These are phyloP conservation scores for Cinnamomum micranthum DNA, from an alignment of 164 flowering plant species.

Conservation along the genomic window DNA sequence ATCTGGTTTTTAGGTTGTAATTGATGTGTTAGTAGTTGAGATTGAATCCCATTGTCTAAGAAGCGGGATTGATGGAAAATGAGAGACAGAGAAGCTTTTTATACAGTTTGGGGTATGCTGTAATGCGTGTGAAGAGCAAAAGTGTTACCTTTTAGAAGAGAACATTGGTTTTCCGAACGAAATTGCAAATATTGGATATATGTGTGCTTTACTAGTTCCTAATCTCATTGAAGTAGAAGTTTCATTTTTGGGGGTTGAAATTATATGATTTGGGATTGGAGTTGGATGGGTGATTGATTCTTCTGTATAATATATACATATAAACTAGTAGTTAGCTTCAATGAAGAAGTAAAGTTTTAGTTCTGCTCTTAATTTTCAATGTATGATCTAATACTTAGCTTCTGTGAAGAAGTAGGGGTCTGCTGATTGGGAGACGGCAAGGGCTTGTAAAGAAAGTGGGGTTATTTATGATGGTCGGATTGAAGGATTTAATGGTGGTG, in stretches of 20 bases:
- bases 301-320: too few species aligned
- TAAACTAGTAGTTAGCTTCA: not conserved
- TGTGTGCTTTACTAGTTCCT: too few species aligned
- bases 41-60: too few species aligned
- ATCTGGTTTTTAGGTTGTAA: too few species aligned
- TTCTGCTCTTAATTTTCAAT: slow-evolving; percentile 9
- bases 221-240: not conserved
- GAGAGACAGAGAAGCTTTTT: too few species aligned
- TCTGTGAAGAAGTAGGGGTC: slow-evolving; percentile 79
- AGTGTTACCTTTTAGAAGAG: too few species aligned
- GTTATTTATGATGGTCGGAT: slow-evolving; percentile 55
- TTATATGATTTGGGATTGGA: not conserved
- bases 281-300: not conserved
- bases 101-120: too few species aligned
- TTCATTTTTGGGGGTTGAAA: not conserved
- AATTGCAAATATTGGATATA: too few species aligned
- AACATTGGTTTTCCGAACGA: too few species aligned
- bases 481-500: slow-evolving; percentile 81
- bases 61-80: too few species aligned
- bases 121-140: not conserved
- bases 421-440: slow-evolving; percentile 91
- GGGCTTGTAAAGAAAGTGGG: slow-evolving; percentile 53
- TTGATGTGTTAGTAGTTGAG: too few species aligned
- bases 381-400: slow-evolving; percentile 39
- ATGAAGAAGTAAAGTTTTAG: not conserved